A percentile compares a stretch with the other conserved stretches of the same genome.
phyloP scores from a whole-genome alignment of 352 stramenopile genomes.

The Pythium rhizo-oryzae region DNA sequence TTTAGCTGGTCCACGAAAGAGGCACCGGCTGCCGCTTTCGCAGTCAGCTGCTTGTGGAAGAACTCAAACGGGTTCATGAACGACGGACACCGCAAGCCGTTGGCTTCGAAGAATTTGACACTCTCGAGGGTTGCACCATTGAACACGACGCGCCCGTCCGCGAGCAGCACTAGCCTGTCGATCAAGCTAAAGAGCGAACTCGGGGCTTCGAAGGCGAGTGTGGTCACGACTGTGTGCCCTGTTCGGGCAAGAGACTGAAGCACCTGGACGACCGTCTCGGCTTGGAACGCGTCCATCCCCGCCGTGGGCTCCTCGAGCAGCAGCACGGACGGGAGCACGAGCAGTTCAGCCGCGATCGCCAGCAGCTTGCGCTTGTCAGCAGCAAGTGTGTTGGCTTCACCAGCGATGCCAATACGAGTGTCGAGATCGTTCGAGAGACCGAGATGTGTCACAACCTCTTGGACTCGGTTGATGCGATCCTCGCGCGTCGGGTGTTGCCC shows the following conservation, averaged over 20 bases:
- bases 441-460: not conserved
- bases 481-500: not conserved
- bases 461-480: not conserved
- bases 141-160: constrained; percentile 28
- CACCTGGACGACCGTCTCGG: constrained; percentile 50
- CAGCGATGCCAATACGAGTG: not conserved
- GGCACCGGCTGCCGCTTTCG: not conserved
- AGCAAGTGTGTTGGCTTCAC: not conserved
- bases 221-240: constrained; percentile 78
- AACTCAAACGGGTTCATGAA: constrained; percentile 43
- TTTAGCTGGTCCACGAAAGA: constrained; percentile 19
- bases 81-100: constrained; percentile 27
- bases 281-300: constrained; percentile 56
- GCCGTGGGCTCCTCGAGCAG: constrained; percentile 87
- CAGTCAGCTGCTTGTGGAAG: constrained; percentile 24
- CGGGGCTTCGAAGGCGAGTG: constrained; percentile 73
- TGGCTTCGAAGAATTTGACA: constrained; percentile 28
- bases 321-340: constrained; percentile 76
- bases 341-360: not conserved
- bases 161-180: constrained; percentile 34
- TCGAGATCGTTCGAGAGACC: not conserved
- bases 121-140: constrained; percentile 29
- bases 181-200: constrained; percentile 34
- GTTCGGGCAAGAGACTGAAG: constrained; percentile 67
- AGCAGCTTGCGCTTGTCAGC: not conserved